Percentiles rank a stretch among this genome's conserved stretches.
phyloP scores from a whole-genome alignment of 169 alveolate genomes.

The Plasmodium sp. region DNA sequence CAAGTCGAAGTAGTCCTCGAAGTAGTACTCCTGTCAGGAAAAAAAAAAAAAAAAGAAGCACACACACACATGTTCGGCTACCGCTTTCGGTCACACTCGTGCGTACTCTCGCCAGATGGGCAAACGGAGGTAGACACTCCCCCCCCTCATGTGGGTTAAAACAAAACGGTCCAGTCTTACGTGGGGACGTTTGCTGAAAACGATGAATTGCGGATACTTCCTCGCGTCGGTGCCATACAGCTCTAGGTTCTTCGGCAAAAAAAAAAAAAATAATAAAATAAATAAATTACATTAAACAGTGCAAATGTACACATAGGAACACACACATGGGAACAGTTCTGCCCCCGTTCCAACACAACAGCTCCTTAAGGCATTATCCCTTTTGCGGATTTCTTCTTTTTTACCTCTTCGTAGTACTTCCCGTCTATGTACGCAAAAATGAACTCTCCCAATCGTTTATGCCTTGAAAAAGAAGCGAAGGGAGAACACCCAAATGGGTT shows the following conservation, averaged over 20 bases:
- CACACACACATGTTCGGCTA: not conserved
- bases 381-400: not conserved
- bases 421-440: constrained; percentile 63
- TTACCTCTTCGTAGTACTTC: constrained; percentile 59
- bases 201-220: constrained; percentile 34
- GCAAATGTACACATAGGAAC: not conserved
- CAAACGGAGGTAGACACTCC: not conserved
- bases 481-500: not conserved
- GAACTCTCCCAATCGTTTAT: constrained; percentile 22
- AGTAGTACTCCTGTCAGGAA: constrained; percentile 26
- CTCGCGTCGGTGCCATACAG: constrained; percentile 43
- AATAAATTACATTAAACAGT: not conserved
- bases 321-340: not conserved
- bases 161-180: constrained; percentile 3
- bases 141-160: not conserved
- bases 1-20: constrained; percentile 23
- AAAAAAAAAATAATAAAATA: not conserved
- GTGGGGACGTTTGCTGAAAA: constrained; percentile 48
- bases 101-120: not conserved
- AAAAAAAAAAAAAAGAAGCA: not conserved
- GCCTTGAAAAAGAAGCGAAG: constrained; percentile 8
- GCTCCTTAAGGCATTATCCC: not conserved
- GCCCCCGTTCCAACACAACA: not conserved
- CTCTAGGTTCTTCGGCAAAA: constrained; percentile 28
- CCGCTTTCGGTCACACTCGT: not conserved